Evolutionary conservation across 805 yeast species (phyloP).

Genomic region (Candida pini): DNA sequence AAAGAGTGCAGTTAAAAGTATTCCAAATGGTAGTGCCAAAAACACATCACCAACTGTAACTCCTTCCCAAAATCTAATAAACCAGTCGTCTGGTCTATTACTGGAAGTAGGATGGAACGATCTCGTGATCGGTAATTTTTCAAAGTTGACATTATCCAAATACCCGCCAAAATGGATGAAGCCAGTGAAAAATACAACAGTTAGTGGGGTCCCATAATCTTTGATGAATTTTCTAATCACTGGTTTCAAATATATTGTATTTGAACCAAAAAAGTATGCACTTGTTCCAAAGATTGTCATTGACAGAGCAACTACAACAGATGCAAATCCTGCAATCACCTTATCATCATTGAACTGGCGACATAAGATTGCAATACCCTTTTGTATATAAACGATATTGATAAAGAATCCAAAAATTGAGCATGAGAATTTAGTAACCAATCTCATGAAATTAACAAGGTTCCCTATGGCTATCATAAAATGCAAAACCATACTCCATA

Average conservation of each 20-base stretch:
- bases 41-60: slow-evolving; percentile 72
- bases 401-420: slow-evolving; percentile 92
- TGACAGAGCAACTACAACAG: slow-evolving; percentile 66
- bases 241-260: slow-evolving; percentile 57
- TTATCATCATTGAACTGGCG: slow-evolving; percentile 53
- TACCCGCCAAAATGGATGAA: slow-evolving; percentile 88
- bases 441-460: slow-evolving; percentile 58
- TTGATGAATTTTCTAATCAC: slow-evolving; percentile 61
- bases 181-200: slow-evolving; percentile 87
- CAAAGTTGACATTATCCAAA: slow-evolving; percentile 50
- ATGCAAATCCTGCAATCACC: slow-evolving; percentile 44
- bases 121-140: slow-evolving; percentile 60
- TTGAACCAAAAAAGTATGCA: slow-evolving; percentile 49
- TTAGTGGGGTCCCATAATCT: slow-evolving; percentile 81
- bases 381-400: slow-evolving; percentile 80
- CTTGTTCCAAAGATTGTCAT: slow-evolving; percentile 76
- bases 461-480: slow-evolving; percentile 65
- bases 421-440: slow-evolving; percentile 78
- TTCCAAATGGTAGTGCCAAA: slow-evolving; percentile 88
- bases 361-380: slow-evolving; percentile 78
- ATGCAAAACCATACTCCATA: slow-evolving; percentile 88
- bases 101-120: slow-evolving; percentile 70
- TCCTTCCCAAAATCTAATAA: slow-evolving; percentile 67
- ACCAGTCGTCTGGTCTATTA: slow-evolving; percentile 60
- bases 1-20: slow-evolving; percentile 75